These are phyloP conservation scores for Chrysanthemum seticuspe DNA, from an alignment of 129 eudicot species.

Conservation along the genomic window DNA sequence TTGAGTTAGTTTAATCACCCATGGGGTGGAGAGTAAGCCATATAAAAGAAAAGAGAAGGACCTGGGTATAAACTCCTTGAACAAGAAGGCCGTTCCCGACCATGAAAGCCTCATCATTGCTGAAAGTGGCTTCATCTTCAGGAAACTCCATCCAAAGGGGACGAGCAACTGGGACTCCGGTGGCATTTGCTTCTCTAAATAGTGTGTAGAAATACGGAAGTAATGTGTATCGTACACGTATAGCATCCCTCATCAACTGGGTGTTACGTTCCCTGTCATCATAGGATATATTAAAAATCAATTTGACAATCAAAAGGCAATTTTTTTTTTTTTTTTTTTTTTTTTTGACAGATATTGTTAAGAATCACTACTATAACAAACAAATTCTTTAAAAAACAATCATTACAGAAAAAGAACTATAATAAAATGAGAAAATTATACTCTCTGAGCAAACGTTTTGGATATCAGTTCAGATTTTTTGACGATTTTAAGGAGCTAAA, in stretches of 20 bases:
- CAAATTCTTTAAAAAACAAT: no score
- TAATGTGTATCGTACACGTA: constrained; percentile 71
- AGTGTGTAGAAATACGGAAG: constrained; percentile 94
- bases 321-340: not conserved
- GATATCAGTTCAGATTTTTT: no score
- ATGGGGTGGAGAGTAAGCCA: not conserved
- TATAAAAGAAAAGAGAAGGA: constrained; percentile 11
- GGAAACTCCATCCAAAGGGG: constrained; percentile 99
- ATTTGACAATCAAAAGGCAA: not conserved
- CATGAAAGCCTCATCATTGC: constrained; percentile 96
- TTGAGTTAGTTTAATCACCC: not conserved
- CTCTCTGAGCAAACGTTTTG: no score
- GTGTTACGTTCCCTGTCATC: constrained; percentile 80
- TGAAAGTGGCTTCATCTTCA: constrained; percentile 68
- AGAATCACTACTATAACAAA: no score
- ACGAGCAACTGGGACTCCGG: constrained; percentile 82
- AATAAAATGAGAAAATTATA: no score
- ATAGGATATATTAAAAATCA: not conserved
- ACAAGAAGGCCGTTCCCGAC: constrained; percentile 83
- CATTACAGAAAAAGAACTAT: no score
- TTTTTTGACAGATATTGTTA: no score
- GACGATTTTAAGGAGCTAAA: no score
- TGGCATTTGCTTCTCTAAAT: constrained; percentile 85
- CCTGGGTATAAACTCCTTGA: constrained; percentile 92
- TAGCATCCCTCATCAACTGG: constrained; percentile 77